Evolutionary conservation across 2,329 filamentous ascomycete species (phyloP), one percentile per base, ranked within the genome.

Genomic region (Talaromyces marneffei): DNA sequence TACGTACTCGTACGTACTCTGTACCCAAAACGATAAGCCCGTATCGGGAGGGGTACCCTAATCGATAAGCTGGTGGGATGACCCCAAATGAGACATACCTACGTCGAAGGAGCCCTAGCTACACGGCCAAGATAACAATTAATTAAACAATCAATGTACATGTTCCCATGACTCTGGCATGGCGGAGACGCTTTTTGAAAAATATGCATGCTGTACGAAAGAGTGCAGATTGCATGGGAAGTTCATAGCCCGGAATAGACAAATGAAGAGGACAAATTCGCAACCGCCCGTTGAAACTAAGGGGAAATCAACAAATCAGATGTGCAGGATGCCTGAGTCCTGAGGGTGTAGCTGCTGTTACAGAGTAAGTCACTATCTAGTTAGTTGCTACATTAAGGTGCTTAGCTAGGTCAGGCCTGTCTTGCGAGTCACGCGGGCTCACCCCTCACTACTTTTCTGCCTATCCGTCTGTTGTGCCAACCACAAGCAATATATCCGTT

Each of bases 31-130:
- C 4, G 42, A n/a, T 29, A 48, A 46, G 46, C 27, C n/a, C 46
- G 46, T 52, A 52, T 52, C 29, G 12, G 46, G 16, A 16, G 46
- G 46, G 39, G 23, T 52, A 29, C 48, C 48, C 27, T 52, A 35
- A 52, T 52, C n/a, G 48, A 33, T 52, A 52, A 35, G 48, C 48
- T 52, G 48, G 35, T 33, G 35, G 48, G 48, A 52, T 35, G n/a
- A n/a, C n/a, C 31, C 27, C 29, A 23, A n/a, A 23, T 6, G 20
- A 14, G 27, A 33, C 18, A 52, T 12, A 52, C 5, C 16, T n/a
- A 50, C 23, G 10, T 14, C n/a, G n/a, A n/a, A 16, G n/a, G 2
- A 48, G 44, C 25, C 44, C 44, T 48, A n/a, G 4, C 5, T 33
- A 50, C 16, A 18, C 27, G 14, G 46, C 46, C 16, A 52, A 52